A percentile compares a stretch with the other conserved stretches of the same genome.
These are phyloP conservation scores for Parastagonospora nodorum DNA, from an alignment of 2,329 filamentous ascomycete genomes.

Conservation along the genomic window DNA sequence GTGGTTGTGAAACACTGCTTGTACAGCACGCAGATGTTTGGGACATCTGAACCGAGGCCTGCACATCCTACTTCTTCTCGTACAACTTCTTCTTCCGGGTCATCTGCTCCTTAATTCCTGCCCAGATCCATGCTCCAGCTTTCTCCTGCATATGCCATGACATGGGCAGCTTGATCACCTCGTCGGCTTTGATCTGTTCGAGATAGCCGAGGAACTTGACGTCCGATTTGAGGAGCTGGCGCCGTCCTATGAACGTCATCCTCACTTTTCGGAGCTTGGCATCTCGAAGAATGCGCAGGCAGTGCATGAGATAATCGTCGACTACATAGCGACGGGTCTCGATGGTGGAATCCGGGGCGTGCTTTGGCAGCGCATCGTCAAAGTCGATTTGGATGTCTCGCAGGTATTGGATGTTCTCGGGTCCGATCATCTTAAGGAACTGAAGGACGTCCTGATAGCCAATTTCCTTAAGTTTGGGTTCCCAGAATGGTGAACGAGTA, in stretches of 20 bases:
- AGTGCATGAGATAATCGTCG: constrained; percentile 53
- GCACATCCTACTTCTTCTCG: constrained; percentile 9
- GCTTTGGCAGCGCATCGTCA: constrained; percentile 51
- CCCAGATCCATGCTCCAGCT: constrained; percentile 38
- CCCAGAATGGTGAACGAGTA: constrained; percentile 50
- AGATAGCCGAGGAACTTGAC: constrained; percentile 53
- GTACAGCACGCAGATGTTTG: background rate
- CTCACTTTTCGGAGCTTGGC: constrained; percentile 50
- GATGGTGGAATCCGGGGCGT: constrained; percentile 45
- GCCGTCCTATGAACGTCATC: constrained; percentile 51
- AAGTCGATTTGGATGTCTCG: constrained; percentile 52
- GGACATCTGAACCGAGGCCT: background rate
- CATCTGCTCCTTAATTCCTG: constrained; percentile 42
- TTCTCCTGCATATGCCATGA: constrained; percentile 37
- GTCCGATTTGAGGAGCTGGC: constrained; percentile 40
- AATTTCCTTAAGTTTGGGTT: constrained; percentile 50
- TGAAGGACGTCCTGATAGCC: constrained; percentile 53
- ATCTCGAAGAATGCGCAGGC: constrained; percentile 51
- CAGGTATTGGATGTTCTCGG: constrained; percentile 53
- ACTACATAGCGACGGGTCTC: constrained; percentile 56
- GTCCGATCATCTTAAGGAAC: constrained; percentile 55
- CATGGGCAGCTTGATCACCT: constrained; percentile 35
- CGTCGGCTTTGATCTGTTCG: constrained; percentile 51
- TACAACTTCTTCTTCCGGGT: constrained; percentile 46
- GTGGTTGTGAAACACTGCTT: background rate